Base-by-base conservation (phyloP, 1,139 yeast genomes). In the Pichia sorboxylosa region DNA sequence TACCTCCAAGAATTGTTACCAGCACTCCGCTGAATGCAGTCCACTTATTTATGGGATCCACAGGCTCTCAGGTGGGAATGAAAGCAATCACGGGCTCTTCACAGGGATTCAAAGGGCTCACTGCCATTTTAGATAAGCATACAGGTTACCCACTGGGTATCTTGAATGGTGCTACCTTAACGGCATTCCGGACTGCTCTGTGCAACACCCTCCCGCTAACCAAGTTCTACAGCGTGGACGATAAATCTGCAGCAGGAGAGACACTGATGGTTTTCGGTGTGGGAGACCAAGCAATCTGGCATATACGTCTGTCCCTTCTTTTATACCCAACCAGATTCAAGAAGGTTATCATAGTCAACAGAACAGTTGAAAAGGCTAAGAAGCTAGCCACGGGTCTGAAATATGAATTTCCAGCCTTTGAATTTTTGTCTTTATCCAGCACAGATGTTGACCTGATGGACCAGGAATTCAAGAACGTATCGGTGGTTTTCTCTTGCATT, bases 211-310 rank as follows among this genome's bases (percentile, higher is more conserved):
- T 73, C 13, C 70, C 73, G 0, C 49, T 74, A 38, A 54, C 54
- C 10, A 62, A 59, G 33, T 58, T 57, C 2, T 52, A 66, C 25
- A 49, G 54, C 2, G 16, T 47, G 2, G 39, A 39, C 3, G 48
- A 49, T 10, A 13, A 24, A 2, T 38, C 38, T 20, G 14, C 22
- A 5, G 30, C 21, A 7, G 39, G 24, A 10, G 41, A 31, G 6
- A 40, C 40, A 4, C 17, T 68, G 25, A 46, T 64, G 9, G 72
- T 68, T 2, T 71, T 70, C 49, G 85, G 85, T 0, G 69, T 71
- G n/a, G 84, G 85, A 0, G 60, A 64, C 18, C 84, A 77, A 48
- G 78, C 78, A 0, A 65, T 63, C 42, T 77, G 84, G 84, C 84
- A 77, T 45, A 54, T 65, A 17, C 59, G 59, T 40, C 50, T 75